Conservation (phyloP, 495 filamentous ascomycete genomes). For the Podospora didyma region DNA sequence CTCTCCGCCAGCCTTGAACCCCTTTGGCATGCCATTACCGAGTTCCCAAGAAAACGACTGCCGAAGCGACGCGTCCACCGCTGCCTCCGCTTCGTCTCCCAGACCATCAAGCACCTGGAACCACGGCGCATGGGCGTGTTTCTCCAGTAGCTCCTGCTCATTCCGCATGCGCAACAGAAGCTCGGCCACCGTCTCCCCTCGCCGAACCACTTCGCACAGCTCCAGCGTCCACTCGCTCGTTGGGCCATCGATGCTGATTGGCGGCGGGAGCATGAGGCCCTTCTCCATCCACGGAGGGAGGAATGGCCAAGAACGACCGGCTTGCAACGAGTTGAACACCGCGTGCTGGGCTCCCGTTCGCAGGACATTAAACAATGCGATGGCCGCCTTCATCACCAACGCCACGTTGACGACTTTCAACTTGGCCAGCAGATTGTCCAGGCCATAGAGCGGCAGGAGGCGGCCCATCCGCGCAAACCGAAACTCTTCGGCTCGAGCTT, state of each 20-base stretch:
- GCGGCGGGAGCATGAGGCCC: slow-evolving; percentile 10
- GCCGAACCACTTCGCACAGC: slow-evolving; percentile 5
- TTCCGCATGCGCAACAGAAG: slow-evolving; percentile 7
- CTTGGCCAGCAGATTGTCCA: slow-evolving; percentile 1
- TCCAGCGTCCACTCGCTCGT: slow-evolving; percentile 20
- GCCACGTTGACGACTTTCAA: slow-evolving; percentile 6
- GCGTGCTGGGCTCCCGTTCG: slow-evolving; percentile 12
- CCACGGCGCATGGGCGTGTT: slow-evolving; percentile 18
- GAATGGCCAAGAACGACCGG: slow-evolving; percentile 24
- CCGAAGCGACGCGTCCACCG: slow-evolving; percentile 12
- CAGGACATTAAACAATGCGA: slow-evolving; percentile 19
- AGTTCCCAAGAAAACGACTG: slow-evolving; percentile 22
- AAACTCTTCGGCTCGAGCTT: slow-evolving; percentile 5
- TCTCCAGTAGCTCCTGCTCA: slow-evolving; percentile 10
- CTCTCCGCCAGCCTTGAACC: slow-evolving; percentile 1
- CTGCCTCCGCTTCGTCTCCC: slow-evolving; percentile 13
- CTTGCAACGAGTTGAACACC: slow-evolving; percentile 17
- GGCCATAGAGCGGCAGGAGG: slow-evolving; percentile 1
- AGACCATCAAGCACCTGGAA: slow-evolving; percentile 14
- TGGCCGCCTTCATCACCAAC: slow-evolving; percentile 18
- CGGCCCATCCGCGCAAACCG: slow-evolving; percentile 13
- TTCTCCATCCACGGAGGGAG: slow-evolving; percentile 14
- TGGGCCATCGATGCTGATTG: slow-evolving; percentile 20
- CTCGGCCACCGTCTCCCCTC: slow-evolving; percentile 7
- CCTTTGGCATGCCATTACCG: slow-evolving; percentile 1